Evolutionary conservation across 2,329 filamentous ascomycete species (phyloP).

Genomic region (Botrytis paeoniae): DNA sequence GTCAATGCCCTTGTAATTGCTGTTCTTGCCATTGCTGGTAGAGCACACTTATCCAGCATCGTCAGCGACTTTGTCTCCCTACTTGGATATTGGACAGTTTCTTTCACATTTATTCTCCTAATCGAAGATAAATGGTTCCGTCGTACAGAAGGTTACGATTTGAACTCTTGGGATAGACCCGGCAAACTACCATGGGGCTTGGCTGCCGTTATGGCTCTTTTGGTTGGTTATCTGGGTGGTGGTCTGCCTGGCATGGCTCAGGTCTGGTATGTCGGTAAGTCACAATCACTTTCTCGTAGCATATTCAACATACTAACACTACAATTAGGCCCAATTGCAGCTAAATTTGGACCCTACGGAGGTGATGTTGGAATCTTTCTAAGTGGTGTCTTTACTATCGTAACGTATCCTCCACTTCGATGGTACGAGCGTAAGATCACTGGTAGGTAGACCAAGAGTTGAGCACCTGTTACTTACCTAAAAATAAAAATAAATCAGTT

Average conservation of each 20-base stretch:
- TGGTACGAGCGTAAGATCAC: conserved; percentile 34
- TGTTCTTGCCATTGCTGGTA: conserved; percentile 34
- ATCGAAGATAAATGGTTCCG: conserved; percentile 35
- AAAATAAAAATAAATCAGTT: not conserved
- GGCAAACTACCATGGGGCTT: conserved; percentile 33
- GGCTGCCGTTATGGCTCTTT: conserved; percentile 33
- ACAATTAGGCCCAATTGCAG: conserved; percentile 31
- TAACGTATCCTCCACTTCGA: conserved; percentile 32
- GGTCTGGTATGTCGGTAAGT: conserved; percentile 36
- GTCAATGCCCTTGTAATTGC: conserved; percentile 33
- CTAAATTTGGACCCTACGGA: conserved; percentile 33
- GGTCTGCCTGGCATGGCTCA: conserved; percentile 37
- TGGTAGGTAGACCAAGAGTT: conserved; percentile 23
- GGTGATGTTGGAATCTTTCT: conserved; percentile 37
- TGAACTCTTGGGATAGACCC: conserved; percentile 34
- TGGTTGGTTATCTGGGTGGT: conserved; percentile 34
- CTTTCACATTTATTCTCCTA: conserved; percentile 35
- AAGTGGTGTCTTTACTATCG: conserved; percentile 30
- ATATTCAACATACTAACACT: not conserved
- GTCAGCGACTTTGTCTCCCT: conserved; percentile 36
- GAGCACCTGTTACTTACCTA: not conserved
- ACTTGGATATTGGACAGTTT: conserved; percentile 37
- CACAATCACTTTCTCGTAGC: not conserved
- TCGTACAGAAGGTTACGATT: conserved; percentile 31
- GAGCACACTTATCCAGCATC: conserved; percentile 32